phyloP scores from a whole-genome alignment of 2,329 filamentous ascomycete species.

The Cladosporium sp. region DNA sequence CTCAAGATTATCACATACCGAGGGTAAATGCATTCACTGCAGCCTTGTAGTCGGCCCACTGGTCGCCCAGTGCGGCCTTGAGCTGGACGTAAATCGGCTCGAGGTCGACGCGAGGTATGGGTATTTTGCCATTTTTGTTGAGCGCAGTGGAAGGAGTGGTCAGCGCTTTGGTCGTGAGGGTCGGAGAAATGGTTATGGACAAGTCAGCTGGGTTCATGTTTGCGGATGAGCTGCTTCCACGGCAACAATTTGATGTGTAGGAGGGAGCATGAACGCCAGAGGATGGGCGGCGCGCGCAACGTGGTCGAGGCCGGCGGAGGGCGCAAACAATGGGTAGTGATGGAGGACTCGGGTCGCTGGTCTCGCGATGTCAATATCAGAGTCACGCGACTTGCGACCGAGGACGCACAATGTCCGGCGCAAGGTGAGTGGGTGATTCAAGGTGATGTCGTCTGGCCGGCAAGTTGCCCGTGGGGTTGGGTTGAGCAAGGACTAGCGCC shows the following conservation, averaged over 20 bases:
- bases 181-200: constrained; percentile 28
- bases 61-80: constrained; percentile 59
- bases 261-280: background rate
- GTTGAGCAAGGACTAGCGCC: constrained; percentile 1
- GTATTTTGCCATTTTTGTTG: constrained; percentile 50
- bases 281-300: background rate
- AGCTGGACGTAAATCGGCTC: constrained; percentile 64
- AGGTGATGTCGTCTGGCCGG: background rate
- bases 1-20: constrained; percentile 42
- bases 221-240: constrained; percentile 6
- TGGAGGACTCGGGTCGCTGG: background rate
- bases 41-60: constrained; percentile 62
- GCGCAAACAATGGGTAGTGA: background rate
- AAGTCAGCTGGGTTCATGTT: constrained; percentile 40
- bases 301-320: background rate
- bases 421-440: background rate
- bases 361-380: background rate
- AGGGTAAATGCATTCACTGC: constrained; percentile 58
- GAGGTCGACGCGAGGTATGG: constrained; percentile 62
- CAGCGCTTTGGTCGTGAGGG: constrained; percentile 31
- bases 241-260: background rate
- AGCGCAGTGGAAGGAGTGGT: constrained; percentile 25
- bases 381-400: background rate
- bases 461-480: background rate
- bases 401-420: background rate